A percentile compares a stretch with the other conserved stretches of the same genome.
These are phyloP conservation scores for Gardenia jasminoides DNA, from an alignment of 257 asterid species.

Conservation along the genomic window DNA sequence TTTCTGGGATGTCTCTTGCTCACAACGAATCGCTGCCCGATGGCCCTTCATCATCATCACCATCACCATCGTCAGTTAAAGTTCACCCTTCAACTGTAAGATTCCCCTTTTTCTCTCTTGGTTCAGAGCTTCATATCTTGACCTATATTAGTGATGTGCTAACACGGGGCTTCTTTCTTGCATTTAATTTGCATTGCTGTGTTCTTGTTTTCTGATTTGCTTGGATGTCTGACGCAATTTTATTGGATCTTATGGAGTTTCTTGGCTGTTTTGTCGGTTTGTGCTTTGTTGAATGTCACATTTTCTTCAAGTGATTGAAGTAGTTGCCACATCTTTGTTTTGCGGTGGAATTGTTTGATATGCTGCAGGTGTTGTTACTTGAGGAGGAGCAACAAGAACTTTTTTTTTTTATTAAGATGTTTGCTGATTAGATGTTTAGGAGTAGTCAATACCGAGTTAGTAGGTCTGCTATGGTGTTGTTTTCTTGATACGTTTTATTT, in stretches of 20 bases:
- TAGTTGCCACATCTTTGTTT: not conserved
- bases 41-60: conserved; percentile 35
- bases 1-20: conserved; percentile 52
- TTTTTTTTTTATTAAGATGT: too few relatives aligned
- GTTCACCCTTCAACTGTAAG: conserved; percentile 61
- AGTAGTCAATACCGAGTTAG: not conserved
- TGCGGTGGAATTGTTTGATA: not conserved
- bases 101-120: not conserved
- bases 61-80: conserved; percentile 42
- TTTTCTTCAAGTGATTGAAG: not conserved
- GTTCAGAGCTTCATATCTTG: not conserved
- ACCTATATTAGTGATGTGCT: not conserved
- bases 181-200: not conserved
- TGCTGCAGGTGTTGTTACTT: not conserved
- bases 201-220: not conserved
- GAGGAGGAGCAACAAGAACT: too few relatives aligned
- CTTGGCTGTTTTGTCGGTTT: not conserved
- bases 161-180: not conserved
- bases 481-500: not conserved
- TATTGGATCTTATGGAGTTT: not conserved
- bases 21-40: conserved; percentile 52
- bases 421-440: not conserved
- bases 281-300: not conserved
- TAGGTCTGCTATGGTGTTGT: not conserved
- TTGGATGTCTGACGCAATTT: not conserved